A percentile compares a stretch with the other conserved stretches of the same genome.
phyloP scores from a whole-genome alignment of 2,329 filamentous ascomycete genomes.

The Botryotinia narcissicola region DNA sequence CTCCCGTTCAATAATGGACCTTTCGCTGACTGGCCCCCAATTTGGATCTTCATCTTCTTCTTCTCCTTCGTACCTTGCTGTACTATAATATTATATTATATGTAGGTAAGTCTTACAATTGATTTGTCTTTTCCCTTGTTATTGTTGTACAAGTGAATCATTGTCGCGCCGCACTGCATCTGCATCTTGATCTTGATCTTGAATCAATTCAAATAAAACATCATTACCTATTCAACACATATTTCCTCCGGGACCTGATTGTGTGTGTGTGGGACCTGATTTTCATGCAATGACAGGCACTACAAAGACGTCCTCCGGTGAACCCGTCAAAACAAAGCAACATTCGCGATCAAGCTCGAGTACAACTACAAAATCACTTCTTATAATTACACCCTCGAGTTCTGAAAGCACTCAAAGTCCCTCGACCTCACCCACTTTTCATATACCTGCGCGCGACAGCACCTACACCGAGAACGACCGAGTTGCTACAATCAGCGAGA shows the following conservation, averaged over 20 bases:
- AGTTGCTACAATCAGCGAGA: slow-evolving; percentile 14
- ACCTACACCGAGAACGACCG: neutral
- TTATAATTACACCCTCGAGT: slow-evolving; percentile 20
- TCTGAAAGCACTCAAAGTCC: slow-evolving; percentile 20
- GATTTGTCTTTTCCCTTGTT: neutral
- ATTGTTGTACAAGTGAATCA: neutral
- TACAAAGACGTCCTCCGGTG: slow-evolving; percentile 6
- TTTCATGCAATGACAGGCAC: slow-evolving; percentile 18
- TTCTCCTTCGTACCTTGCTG: neutral
- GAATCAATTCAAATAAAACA: neutral
- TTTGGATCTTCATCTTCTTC: neutral
- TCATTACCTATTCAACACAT: neutral
- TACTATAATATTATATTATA: neutral
- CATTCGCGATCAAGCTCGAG: slow-evolving; percentile 20
- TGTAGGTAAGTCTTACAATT: neutral
- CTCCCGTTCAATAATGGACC: neutral
- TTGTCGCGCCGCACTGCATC: neutral
- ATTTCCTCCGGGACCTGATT: neutral
- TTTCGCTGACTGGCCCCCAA: neutral
- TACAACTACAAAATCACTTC: slow-evolving; percentile 18
- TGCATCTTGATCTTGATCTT: neutral
- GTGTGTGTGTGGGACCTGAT: neutral
- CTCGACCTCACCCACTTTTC: slow-evolving; percentile 20
- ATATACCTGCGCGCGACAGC: slow-evolving; percentile 13
- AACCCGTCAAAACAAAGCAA: slow-evolving; percentile 9